Base-by-base conservation (phyloP, 805 yeast genomes). In the Grigorovia humatica region DNA sequence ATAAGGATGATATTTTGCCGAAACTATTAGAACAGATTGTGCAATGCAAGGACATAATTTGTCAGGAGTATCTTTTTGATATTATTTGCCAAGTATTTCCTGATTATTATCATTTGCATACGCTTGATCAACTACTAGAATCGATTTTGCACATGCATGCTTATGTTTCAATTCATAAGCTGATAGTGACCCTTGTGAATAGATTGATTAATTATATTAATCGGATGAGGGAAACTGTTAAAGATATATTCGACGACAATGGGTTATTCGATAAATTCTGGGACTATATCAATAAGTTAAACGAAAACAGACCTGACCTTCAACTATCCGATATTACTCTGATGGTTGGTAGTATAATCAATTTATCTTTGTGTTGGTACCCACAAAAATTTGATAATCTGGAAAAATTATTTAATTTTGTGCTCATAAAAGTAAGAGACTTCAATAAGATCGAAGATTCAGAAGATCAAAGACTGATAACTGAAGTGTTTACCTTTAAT, bases 41-140 rank as follows among this genome's bases (percentile, higher is more conserved):
- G 12, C 96, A 90, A 65, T 93, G 98, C 65, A 78, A 86, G 54
- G 99, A 93, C 64, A 82, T 81, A 30, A 75, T 93, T 54, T 97
- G 98, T 4, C 99, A 93, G 69, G 90, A 85, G 62, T 93, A 93
- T 64, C 70, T 93, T 52, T 74, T 90, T 48, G 99, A 93, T 63
- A 96, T 93, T 12, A 75, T 93, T 50, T 84, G 90, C 51, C 97
- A 91, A 65, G 95, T 90, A 1, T 93, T 93, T 71, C 97, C 98
- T 0, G 96, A 88, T 61, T 88, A 85, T 56, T 91, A 85, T 66
- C 98, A 93, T 61, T 70, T 89, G 54, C 75, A 75, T 19, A 87
- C 96, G 0, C 72, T 93, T 58, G 81, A 82, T 50, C 69, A 71
- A 35, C 80, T 86, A 57, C 73, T 93, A 57, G 76, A 75, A 32